Evolutionary conservation across 2,329 filamentous ascomycete genomes (phyloP), one percentile per base, ranked within the genome.

Genomic region (Uncinocarpus reesii): DNA sequence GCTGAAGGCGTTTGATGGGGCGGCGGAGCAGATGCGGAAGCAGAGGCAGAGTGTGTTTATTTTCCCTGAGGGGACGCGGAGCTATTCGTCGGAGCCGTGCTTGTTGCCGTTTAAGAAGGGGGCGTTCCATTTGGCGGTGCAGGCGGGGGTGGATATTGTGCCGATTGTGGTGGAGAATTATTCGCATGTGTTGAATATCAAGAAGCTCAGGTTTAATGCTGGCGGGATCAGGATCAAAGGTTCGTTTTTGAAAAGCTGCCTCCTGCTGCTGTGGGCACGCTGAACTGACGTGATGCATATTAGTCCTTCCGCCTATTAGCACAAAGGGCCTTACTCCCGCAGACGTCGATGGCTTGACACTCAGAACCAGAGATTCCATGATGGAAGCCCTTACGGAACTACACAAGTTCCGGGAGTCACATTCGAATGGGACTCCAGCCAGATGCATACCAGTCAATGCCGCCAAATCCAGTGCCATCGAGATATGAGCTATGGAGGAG

Each of bases 71-170:
- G 92, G 92, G 43, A 98, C 92, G 1, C 79, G 92, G 56, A 93
- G 86, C 64, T 95, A 96, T 70, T 77, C 84, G 49, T 79, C 83
- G 58, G 81, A 89, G 47, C 85, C 92, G 1, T 78, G 76, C 51
- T 70, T 98, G 59, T 73, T 96, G 47, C 86, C 88, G n/a, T 98
- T 96, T 76, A 98, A 98, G 72, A 98, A 98, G 74, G 92, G 92
- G 51, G 92, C 90, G 40, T 98, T 98, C 69, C 90, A 98, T 66
- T 76, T 98, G 28, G 92, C 92, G 38, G 79, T 98, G 16, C 86
- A 96, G 73, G 90, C 90, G 1, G 84, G 87, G 56, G 92, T 95
- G 4, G 89, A 89, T 21, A 86, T 98, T 58, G 83, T 98, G 2
- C 92, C 92, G 0, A 77, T 93, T 29, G 83, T 88, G 40, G 78